Conservation (phyloP, 1,284 basidiomycete genomes). For the Rhodotorula sp. region DNA sequence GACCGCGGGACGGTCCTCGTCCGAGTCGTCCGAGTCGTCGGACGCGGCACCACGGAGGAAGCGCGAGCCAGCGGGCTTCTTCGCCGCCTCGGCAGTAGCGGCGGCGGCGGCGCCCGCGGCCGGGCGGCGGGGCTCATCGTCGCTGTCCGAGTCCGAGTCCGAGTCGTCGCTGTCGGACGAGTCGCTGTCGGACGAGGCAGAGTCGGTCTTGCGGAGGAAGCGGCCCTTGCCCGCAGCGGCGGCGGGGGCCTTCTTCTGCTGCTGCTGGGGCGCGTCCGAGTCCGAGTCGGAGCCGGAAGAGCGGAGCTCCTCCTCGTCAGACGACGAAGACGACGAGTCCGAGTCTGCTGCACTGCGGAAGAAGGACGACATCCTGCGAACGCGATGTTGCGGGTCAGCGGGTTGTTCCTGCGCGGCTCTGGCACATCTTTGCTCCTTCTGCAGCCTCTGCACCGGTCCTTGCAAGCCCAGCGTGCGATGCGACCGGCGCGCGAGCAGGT, state of each 20-base stretch:
- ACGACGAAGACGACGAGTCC: conserved; percentile 68
- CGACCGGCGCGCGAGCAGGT: no score
- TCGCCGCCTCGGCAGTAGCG: conserved; percentile 50
- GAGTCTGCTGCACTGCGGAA: conserved; percentile 80
- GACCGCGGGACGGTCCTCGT: conserved; percentile 70
- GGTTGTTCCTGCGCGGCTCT: neutral
- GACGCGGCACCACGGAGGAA: conserved; percentile 57
- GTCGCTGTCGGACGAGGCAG: conserved; percentile 49
- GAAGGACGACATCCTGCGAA: conserved; percentile 71
- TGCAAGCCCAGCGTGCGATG: no score
- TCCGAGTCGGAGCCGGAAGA: conserved; percentile 71
- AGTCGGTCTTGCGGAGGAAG: conserved; percentile 55
- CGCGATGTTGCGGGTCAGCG: neutral
- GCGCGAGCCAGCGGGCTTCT: conserved; percentile 55
- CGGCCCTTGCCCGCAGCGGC: conserved; percentile 62
- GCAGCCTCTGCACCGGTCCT: no score
- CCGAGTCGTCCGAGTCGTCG: conserved; percentile 56
- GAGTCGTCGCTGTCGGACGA: conserved; percentile 51
- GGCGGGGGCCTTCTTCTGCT: conserved; percentile 56
- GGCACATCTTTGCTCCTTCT: neutral
- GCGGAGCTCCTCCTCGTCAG: conserved; percentile 74
- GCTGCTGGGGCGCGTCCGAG: conserved; percentile 55
- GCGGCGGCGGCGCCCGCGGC: conserved; percentile 11
- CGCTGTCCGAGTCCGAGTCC: conserved; percentile 46
- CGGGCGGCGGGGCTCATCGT: conserved; percentile 48